Conservation (phyloP, 2,329 filamentous ascomycete genomes). For the Lachnellula cervina region DNA sequence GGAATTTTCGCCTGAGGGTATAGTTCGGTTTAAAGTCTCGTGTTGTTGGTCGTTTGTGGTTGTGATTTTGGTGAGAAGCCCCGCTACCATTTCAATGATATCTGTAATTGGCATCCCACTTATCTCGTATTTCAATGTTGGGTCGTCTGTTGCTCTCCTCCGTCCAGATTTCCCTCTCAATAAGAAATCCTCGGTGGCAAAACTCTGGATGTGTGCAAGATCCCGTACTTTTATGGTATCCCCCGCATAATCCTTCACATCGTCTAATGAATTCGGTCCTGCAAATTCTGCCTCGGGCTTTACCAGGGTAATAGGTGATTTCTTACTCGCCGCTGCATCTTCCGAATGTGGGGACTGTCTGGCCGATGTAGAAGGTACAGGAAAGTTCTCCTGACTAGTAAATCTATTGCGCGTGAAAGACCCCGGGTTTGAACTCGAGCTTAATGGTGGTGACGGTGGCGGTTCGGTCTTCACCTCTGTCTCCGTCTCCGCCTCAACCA, state of each 20-base stretch:
- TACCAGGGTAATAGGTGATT: slow-evolving; percentile 1
- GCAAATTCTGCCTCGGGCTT: slow-evolving; percentile 18
- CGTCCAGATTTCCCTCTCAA: slow-evolving; percentile 47
- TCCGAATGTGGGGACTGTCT: slow-evolving; percentile 9
- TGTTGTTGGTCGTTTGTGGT: slow-evolving; percentile 94
- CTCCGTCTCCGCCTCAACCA: slow-evolving; percentile 5
- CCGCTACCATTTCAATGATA: slow-evolving; percentile 98
- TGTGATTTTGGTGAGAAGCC: slow-evolving; percentile 92
- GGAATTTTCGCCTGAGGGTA: slow-evolving; percentile 51
- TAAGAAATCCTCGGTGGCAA: slow-evolving; percentile 73
- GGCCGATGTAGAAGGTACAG: slow-evolving; percentile 12
- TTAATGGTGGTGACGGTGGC: slow-evolving; percentile 27
- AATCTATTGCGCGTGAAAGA: slow-evolving; percentile 21
- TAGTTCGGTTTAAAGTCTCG: slow-evolving; percentile 76
- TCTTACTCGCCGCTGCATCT: slow-evolving; percentile 6
- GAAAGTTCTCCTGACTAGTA: slow-evolving; percentile 28
- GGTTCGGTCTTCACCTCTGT: slow-evolving; percentile 17
- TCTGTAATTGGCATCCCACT: slow-evolving; percentile 96
- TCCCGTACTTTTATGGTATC: slow-evolving; percentile 74
- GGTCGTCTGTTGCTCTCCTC: slow-evolving; percentile 48
- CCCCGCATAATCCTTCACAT: slow-evolving; percentile 34
- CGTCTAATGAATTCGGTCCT: slow-evolving; percentile 31
- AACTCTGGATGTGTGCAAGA: slow-evolving; percentile 83
- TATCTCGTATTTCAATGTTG: slow-evolving; percentile 72
- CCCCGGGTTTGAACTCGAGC: slow-evolving; percentile 22